phyloP scores from a whole-genome alignment of 495 filamentous ascomycete genomes.

The Talaromyces wortmannii region DNA sequence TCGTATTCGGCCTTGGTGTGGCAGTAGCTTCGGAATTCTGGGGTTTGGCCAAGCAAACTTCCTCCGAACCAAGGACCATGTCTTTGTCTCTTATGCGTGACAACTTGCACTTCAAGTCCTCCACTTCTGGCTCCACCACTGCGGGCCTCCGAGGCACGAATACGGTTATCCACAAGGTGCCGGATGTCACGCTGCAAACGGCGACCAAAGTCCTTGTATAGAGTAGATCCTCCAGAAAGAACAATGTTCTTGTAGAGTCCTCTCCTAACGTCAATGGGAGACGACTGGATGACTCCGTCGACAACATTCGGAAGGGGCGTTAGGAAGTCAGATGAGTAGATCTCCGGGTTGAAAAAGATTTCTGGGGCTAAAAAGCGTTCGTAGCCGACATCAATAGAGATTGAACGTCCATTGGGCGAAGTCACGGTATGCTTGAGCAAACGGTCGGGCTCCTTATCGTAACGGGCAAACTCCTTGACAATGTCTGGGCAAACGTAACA shows the following conservation, averaged over 20 bases:
- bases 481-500: conserved; percentile 98
- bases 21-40: conserved; percentile 98
- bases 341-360: conserved; percentile 99
- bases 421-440: conserved; percentile 84
- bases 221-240: conserved; percentile 87
- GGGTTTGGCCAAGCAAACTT: conserved; percentile 91
- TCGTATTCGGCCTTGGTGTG: conserved; percentile 97
- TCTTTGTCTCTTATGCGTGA: conserved; percentile 90
- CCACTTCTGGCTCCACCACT: conserved; percentile 76
- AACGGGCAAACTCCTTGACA: conserved; percentile 92
- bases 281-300: conserved; percentile 93
- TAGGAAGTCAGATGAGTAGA: conserved; percentile 96
- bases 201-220: conserved; percentile 96
- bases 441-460: conserved; percentile 83
- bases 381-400: conserved; percentile 89
- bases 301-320: conserved; percentile 91
- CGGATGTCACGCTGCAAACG: conserved; percentile 94
- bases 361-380: conserved; percentile 97
- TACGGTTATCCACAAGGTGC: conserved; percentile 86
- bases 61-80: conserved; percentile 99
- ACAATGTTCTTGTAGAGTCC: conserved; percentile 99
- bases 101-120: conserved; percentile 91
- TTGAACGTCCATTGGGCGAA: conserved; percentile 77
- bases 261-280: conserved; percentile 92
- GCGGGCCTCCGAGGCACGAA: conserved; percentile 82